phyloP scores from a whole-genome alignment of 495 filamentous ascomycete species.

The Annulohypoxylon bovei region DNA sequence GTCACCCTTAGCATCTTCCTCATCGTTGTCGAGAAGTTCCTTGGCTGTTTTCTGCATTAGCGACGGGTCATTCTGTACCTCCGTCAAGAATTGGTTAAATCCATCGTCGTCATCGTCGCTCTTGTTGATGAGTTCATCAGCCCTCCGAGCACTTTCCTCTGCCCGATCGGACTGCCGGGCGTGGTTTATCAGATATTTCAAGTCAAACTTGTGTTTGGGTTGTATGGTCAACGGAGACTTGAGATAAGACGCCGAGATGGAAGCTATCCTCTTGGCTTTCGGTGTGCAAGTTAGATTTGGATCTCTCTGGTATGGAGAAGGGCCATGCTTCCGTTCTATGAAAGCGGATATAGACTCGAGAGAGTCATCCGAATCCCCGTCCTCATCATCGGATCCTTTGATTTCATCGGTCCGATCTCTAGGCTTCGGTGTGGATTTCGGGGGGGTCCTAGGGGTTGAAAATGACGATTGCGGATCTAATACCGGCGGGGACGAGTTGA shows the following conservation, averaged over 20 bases:
- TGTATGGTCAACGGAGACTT: constrained; percentile 57
- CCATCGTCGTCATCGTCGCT: constrained; percentile 38
- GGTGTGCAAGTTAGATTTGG: constrained; percentile 47
- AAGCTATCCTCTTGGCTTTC: constrained; percentile 52
- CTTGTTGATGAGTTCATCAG: constrained; percentile 39
- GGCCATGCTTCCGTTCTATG: constrained; percentile 33
- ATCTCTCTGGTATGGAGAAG: constrained; percentile 36
- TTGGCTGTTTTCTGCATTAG: constrained; percentile 49
- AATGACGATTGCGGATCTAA: constrained; percentile 14
- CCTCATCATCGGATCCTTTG: constrained; percentile 75
- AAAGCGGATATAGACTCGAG: constrained; percentile 43
- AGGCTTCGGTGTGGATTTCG: constrained; percentile 39
- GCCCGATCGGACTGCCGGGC: constrained; percentile 65
- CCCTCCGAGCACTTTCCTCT: constrained; percentile 60
- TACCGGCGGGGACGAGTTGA: constrained; percentile 14
- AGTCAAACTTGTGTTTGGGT: constrained; percentile 71
- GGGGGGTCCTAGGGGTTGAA: constrained; percentile 46
- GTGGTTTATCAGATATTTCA: constrained; percentile 72
- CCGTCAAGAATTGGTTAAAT: constrained; percentile 17
- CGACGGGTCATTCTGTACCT: constrained; percentile 36
- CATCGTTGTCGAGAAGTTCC: constrained; percentile 59
- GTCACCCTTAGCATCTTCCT: constrained; percentile 63
- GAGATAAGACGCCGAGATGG: constrained; percentile 41
- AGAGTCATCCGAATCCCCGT: constrained; percentile 62
- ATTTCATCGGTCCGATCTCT: constrained; percentile 61